A percentile compares a stretch with the other conserved stretches of the same genome.
Conservation (phyloP, 495 filamentous ascomycete species). For the Acidiella bohemica region DNA sequence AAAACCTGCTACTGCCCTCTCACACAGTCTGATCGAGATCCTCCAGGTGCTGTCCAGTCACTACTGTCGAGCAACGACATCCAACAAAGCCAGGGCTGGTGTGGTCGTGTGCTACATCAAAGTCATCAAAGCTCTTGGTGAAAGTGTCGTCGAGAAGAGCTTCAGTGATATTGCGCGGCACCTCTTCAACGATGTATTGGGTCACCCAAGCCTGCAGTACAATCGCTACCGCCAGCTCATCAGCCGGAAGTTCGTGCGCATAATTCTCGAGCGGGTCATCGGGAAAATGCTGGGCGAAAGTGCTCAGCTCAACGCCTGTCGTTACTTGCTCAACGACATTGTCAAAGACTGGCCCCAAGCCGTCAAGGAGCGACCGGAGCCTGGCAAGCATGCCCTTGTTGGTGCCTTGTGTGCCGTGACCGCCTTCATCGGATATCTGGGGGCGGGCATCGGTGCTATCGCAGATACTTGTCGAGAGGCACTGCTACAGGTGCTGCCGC, state of each 20-base stretch:
- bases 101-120: constrained; percentile 80
- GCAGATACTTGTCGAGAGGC: constrained; percentile 75
- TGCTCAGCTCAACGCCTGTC: constrained; percentile 70
- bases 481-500: constrained; percentile 79
- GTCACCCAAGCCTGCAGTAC: constrained; percentile 57
- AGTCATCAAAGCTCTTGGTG: constrained; percentile 57
- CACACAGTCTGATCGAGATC: constrained; percentile 64
- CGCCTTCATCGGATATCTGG: constrained; percentile 64
- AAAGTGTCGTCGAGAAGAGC: constrained; percentile 61
- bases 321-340: constrained; percentile 68
- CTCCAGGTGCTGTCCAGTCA: constrained; percentile 69
- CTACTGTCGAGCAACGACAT: constrained; percentile 67
- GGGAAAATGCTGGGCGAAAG: constrained; percentile 79
- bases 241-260: constrained; percentile 71
- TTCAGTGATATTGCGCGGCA: constrained; percentile 72
- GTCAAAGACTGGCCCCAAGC: constrained; percentile 92
- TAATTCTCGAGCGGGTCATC: constrained; percentile 71
- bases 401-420: constrained; percentile 68
- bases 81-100: constrained; percentile 66
- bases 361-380: constrained; percentile 80
- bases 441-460: constrained; percentile 62
- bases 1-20: constrained; percentile 52
- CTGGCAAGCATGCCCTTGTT: constrained; percentile 71
- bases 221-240: constrained; percentile 82
- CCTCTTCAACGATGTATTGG: constrained; percentile 65